Evolutionary conservation across 495 filamentous ascomycete species (phyloP).

Genomic region (Podospora tetraspora): DNA sequence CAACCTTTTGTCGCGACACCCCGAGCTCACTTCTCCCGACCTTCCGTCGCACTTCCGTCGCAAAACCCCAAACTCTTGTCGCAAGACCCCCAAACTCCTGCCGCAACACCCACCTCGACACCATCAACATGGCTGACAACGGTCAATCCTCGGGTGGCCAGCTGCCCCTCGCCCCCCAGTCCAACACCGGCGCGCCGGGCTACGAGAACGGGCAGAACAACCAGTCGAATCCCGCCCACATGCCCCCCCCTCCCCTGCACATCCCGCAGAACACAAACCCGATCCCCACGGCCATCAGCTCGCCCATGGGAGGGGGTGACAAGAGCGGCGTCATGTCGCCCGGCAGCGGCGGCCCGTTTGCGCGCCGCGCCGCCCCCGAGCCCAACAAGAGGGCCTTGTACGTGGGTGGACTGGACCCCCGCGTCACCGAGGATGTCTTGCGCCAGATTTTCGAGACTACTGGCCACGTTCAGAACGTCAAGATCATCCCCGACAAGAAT

Average conservation of each 20-base stretch:
- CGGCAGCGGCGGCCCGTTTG: constrained; percentile 69
- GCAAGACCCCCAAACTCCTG: background rate
- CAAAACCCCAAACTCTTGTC: no score
- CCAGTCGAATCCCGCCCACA: constrained; percentile 69
- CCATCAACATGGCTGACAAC: constrained; percentile 62
- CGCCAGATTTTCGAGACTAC: constrained; percentile 99
- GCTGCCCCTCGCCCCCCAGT: constrained; percentile 61
- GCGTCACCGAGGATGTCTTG: constrained; percentile 93
- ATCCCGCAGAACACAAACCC: constrained; percentile 97
- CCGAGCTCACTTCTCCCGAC: no score
- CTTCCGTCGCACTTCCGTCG: no score
- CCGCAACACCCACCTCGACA: constrained; percentile 3
- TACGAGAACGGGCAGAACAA: constrained; percentile 64
- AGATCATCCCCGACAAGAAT: constrained; percentile 99
- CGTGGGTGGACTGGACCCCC: constrained; percentile 88
- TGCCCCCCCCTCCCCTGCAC: constrained; percentile 89
- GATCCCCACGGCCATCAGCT: constrained; percentile 88
- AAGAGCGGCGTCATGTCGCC: constrained; percentile 72
- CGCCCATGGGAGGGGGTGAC: constrained; percentile 65
- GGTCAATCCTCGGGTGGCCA: constrained; percentile 49
- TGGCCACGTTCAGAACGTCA: constrained; percentile 95
- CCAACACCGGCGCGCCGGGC: constrained; percentile 62
- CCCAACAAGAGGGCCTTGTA: constrained; percentile 98
- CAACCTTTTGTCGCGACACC: background rate
- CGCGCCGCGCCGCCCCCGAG: constrained; percentile 90